Base-by-base conservation (phyloP, 306 rosid species). In the Vigna nakashimae region DNA sequence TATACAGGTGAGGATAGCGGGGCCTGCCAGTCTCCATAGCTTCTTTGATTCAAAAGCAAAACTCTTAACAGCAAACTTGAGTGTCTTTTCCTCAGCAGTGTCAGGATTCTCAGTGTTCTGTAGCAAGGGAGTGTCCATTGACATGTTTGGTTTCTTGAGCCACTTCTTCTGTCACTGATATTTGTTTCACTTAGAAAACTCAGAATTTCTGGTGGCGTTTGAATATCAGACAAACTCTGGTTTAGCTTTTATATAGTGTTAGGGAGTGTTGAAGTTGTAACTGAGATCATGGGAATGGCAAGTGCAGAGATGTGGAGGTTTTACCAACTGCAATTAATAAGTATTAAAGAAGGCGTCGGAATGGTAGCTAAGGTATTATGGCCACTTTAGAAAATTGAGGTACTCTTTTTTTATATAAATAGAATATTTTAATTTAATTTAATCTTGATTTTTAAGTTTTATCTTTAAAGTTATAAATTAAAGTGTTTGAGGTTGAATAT, bases 1-100 rank as follows among this genome's bases (percentile, higher is more conserved):
- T 4, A 91, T 3, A 14, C 74, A 6, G n/a, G 96, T 87, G 43
- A 91, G 60, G 40, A 91, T 91, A 13, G 91, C 88, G 0, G 93
- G 96, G 4, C 80, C 90, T 0, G 93, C 93, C 11, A 89, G 17
- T 62, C 49, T 65, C 96, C 96, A 91, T 15, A 79, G 36, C 58
- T 71, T 79, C 52, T 42, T 66, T 1, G 71, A 66, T 11, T 66
- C 71, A 18, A 42, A 18, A 32, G 18, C 34, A 2, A 66, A 66
- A 11, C 53, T 42, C 36, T 66, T 55, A 9, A 55, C 16, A 1
- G 5, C 26, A 7, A 1, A 0, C 0, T 16, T 16, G 15, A 1
- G 1, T n/a, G 13, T 1, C 7, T 36, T 36, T 26, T 8, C 69
- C 15, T 34, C 69, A 32, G 0, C 67, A 32, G 13, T 13, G 13